phyloP scores from a whole-genome alignment of 208 protist genomes.

The Trypanosoma melophagium region DNA sequence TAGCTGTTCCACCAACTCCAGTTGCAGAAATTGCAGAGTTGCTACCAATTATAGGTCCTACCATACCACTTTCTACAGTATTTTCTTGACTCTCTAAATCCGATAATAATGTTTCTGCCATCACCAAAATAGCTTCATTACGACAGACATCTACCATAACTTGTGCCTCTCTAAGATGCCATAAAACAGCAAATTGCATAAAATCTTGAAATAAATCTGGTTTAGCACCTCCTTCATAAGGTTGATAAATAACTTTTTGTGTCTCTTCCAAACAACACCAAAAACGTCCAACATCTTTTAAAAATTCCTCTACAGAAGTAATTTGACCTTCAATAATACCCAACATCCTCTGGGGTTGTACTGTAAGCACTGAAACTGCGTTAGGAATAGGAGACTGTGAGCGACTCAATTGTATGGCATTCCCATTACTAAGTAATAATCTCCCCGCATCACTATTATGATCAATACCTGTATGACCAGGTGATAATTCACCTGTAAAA shows the following conservation, averaged over 20 bases:
- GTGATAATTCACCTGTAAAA: slow-evolving; percentile 1
- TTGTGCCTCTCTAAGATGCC: slow-evolving; percentile 43
- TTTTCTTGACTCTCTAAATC: slow-evolving; percentile 28
- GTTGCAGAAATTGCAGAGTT: too few relatives aligned
- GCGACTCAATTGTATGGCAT: not conserved
- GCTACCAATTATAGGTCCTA: not conserved
- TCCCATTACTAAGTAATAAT: slow-evolving; percentile 7
- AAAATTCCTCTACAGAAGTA: slow-evolving; percentile 23
- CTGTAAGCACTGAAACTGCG: slow-evolving; percentile 4
- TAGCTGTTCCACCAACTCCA: not conserved
- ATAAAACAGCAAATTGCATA: slow-evolving; percentile 49
- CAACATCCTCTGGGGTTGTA: slow-evolving; percentile 24
- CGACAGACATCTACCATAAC: slow-evolving; percentile 45
- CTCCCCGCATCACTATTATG: not conserved
- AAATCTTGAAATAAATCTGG: slow-evolving; percentile 49
- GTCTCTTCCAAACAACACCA: slow-evolving; percentile 37
- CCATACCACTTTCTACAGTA: not conserved
- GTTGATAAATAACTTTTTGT: slow-evolving; percentile 30
- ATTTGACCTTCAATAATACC: slow-evolving; percentile 23
- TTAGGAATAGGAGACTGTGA: slow-evolving; percentile 12
- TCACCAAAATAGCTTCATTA: slow-evolving; percentile 34
- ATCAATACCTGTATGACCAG: slow-evolving; percentile 2
- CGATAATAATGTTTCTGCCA: slow-evolving; percentile 41
- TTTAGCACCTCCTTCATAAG: slow-evolving; percentile 17
- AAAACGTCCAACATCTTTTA: slow-evolving; percentile 28